Percentiles rank a stretch among this genome's conserved stretches.
phyloP scores from a whole-genome alignment of 306 rosid genomes.

The Inga leiocalycina region DNA sequence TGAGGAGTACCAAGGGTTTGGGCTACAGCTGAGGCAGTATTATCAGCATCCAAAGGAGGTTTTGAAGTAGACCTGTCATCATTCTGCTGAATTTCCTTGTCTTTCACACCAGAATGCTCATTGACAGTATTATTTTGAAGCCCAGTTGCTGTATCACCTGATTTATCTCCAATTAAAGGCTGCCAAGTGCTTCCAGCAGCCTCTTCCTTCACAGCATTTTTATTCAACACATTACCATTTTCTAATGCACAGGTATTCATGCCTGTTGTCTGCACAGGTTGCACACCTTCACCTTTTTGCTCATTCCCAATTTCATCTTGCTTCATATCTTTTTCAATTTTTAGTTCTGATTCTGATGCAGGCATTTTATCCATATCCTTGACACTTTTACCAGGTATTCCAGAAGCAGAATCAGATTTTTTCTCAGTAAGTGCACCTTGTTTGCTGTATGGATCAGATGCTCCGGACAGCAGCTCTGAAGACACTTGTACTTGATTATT shows the following conservation, averaged over 20 bases:
- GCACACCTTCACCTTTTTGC: constrained; percentile 47
- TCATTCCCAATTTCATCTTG: constrained; percentile 43
- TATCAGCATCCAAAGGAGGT: constrained; percentile 40
- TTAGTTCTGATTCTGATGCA: constrained; percentile 40
- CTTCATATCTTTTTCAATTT: constrained; percentile 48
- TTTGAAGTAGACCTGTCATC: constrained; percentile 44
- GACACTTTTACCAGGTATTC: constrained; percentile 38
- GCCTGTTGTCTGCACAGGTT: constrained; percentile 37
- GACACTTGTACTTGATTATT: constrained; percentile 50
- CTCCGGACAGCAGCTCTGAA: constrained; percentile 43
- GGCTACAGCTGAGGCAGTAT: constrained; percentile 42
- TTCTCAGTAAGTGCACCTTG: constrained; percentile 42
- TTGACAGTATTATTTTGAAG: constrained; percentile 42
- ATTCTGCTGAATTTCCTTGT: constrained; percentile 47
- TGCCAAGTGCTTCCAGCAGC: constrained; percentile 44
- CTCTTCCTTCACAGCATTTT: constrained; percentile 50
- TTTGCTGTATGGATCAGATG: constrained; percentile 40
- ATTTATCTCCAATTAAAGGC: constrained; percentile 35
- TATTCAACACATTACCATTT: constrained; percentile 52
- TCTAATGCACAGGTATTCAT: constrained; percentile 39
- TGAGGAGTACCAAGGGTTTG: constrained; percentile 45
- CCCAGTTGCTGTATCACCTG: constrained; percentile 37
- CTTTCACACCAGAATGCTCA: constrained; percentile 41
- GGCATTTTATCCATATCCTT: constrained; percentile 41
- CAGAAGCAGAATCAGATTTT: constrained; percentile 44